Evolutionary conservation across 2,329 filamentous ascomycete genomes (phyloP).

Genomic region (Verticillium nonalfalfae): DNA sequence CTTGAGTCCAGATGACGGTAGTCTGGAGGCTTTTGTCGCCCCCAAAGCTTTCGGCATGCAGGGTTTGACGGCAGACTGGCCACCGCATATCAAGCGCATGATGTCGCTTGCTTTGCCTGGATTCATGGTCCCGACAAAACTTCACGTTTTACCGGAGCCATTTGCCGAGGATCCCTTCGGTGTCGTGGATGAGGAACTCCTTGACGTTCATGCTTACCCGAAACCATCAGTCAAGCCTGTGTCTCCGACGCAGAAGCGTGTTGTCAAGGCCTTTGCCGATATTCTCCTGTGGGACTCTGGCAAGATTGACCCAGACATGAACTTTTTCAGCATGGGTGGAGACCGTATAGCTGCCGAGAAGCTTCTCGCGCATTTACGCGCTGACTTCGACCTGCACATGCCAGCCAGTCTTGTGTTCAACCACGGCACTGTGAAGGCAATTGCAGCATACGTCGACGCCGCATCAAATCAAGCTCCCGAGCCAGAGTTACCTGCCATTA

Average conservation of each 20-base stretch:
- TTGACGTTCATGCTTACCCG: slow-evolving; percentile 18
- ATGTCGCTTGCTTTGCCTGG: slow-evolving; percentile 15
- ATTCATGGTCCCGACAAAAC: slow-evolving; percentile 31
- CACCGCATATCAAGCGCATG: slow-evolving; percentile 10
- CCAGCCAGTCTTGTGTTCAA: slow-evolving; percentile 46
- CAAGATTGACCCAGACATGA: slow-evolving; percentile 32
- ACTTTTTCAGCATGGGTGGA: slow-evolving; percentile 49
- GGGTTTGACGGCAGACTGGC: neutral
- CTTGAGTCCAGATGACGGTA: neutral
- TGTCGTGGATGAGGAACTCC: slow-evolving; percentile 23
- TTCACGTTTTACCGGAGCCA: slow-evolving; percentile 24
- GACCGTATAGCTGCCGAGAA: slow-evolving; percentile 47
- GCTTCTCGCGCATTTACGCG: slow-evolving; percentile 42
- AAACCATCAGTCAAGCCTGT: slow-evolving; percentile 10
- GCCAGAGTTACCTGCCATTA: neutral
- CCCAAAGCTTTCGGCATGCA: slow-evolving; percentile 7
- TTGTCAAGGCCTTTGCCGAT: slow-evolving; percentile 37
- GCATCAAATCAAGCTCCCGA: slow-evolving; percentile 7
- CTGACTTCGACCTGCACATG: slow-evolving; percentile 38
- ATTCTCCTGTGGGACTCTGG: slow-evolving; percentile 31
- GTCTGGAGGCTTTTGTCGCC: slow-evolving; percentile 15
- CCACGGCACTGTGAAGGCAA: slow-evolving; percentile 33
- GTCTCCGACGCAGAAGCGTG: slow-evolving; percentile 24
- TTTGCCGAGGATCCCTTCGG: slow-evolving; percentile 24
- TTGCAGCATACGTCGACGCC: slow-evolving; percentile 31